Percentiles rank a stretch among this genome's conserved stretches.
Evolutionary conservation across 495 filamentous ascomycete genomes (phyloP).

Genomic region (Patellaria atrata): DNA sequence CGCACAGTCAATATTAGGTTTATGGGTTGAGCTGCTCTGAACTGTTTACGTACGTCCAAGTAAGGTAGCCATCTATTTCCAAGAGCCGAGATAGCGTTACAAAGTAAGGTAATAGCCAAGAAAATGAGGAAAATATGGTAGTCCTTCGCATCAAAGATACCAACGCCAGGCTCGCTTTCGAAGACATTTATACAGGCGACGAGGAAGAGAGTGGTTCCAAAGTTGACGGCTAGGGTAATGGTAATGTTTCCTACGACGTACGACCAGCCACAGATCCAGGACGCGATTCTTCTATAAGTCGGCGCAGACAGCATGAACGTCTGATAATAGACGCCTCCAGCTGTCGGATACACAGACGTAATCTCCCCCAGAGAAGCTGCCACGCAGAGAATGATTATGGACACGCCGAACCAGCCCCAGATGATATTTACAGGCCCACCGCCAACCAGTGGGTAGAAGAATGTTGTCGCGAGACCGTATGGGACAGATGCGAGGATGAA

Average conservation of each 20-base stretch:
- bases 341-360: slow-evolving; percentile 41
- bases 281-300: slow-evolving; percentile 28
- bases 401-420: slow-evolving; percentile 45
- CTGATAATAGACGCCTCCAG: slow-evolving; percentile 42
- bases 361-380: slow-evolving; percentile 43
- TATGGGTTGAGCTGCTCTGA: not conserved
- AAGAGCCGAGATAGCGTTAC: slow-evolving; percentile 43
- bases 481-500: slow-evolving; percentile 32
- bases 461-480: slow-evolving; percentile 20
- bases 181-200: slow-evolving; percentile 41
- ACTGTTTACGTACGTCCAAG: slow-evolving; percentile 33
- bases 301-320: slow-evolving; percentile 38
- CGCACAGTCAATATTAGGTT: slow-evolving; percentile 5
- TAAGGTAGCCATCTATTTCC: slow-evolving; percentile 41
- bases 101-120: slow-evolving; percentile 44
- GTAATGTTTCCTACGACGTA: slow-evolving; percentile 57
- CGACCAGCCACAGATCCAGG: slow-evolving; percentile 54
- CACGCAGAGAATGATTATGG: slow-evolving; percentile 39
- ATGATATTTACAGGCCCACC: slow-evolving; percentile 44
- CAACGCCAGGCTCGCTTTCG: slow-evolving; percentile 20
- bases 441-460: slow-evolving; percentile 20
- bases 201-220: slow-evolving; percentile 44
- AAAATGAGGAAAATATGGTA: slow-evolving; percentile 53
- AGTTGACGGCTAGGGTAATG: slow-evolving; percentile 54
- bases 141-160: slow-evolving; percentile 29